Evolutionary conservation across 768 basidiomycete genomes (phyloP).

Genomic region (Tubosaeta sp.): DNA sequence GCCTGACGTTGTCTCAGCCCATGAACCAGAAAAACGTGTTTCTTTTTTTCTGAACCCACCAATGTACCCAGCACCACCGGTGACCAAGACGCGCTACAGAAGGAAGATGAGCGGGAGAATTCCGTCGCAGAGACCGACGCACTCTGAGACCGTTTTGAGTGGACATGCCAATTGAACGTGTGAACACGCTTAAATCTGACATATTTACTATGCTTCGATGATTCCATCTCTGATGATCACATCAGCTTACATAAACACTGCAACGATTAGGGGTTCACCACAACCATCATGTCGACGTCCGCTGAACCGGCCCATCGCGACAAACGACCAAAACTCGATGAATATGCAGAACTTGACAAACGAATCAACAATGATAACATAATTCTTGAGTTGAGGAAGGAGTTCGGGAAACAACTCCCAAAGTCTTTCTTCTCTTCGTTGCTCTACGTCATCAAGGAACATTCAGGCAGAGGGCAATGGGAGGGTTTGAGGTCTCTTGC

Average conservation of each 20-base stretch:
- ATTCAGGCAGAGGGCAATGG: neutral
- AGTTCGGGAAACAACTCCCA: neutral
- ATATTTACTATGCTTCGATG: neutral
- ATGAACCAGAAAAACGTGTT: neutral
- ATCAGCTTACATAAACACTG: too few relatives aligned
- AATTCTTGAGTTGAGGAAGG: neutral
- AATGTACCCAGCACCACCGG: slow-evolving; percentile 88
- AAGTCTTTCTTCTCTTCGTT: neutral
- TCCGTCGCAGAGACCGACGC: slow-evolving; percentile 23
- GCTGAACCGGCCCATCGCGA: neutral
- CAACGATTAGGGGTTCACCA: too few relatives aligned
- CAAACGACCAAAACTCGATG: neutral
- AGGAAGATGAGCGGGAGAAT: slow-evolving; percentile 7
- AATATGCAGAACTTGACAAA: neutral
- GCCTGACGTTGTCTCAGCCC: slow-evolving; percentile 43
- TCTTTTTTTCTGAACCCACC: slow-evolving; percentile 42
- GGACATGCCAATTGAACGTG: slow-evolving; percentile 20
- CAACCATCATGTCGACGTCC: neutral
- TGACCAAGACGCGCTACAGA: slow-evolving; percentile 60
- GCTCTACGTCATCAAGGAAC: neutral
- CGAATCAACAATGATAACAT: neutral
- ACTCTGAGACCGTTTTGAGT: slow-evolving; percentile 42
- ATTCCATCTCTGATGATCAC: too few relatives aligned
- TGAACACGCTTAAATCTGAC: neutral
- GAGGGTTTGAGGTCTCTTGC: too few relatives aligned